A percentile compares a stretch with the other conserved stretches of the same genome.
Evolutionary conservation across 345 rosid genomes (phyloP).

Genomic region (Linum trigynum): DNA sequence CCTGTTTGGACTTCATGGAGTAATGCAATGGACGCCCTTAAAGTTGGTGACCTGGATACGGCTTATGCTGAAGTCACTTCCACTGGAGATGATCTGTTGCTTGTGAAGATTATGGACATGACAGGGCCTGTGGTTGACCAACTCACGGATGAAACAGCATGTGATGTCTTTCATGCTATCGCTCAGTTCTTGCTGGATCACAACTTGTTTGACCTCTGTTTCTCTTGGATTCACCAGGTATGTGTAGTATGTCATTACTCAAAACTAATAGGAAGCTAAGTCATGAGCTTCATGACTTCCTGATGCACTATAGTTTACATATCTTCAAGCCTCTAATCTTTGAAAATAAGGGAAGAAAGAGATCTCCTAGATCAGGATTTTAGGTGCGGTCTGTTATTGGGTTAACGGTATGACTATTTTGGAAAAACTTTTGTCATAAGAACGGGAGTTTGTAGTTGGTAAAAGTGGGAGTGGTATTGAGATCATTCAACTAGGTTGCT

Average conservation of each 20-base stretch:
- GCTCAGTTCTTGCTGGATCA: slow-evolving; percentile 73
- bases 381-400: too few species aligned
- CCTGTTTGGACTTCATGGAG: slow-evolving; percentile 87
- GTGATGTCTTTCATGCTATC: slow-evolving; percentile 61
- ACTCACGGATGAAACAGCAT: slow-evolving; percentile 68
- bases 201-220: slow-evolving; percentile 66
- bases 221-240: slow-evolving; percentile 98
- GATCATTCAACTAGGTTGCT: too few species aligned
- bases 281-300: too few species aligned
- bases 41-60: slow-evolving; percentile 77
- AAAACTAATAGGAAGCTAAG: too few species aligned
- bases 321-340: too few species aligned
- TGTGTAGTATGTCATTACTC: not conserved
- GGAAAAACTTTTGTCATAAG: too few species aligned
- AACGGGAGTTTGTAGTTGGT: too few species aligned
- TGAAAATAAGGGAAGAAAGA: too few species aligned
- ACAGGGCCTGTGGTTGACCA: slow-evolving; percentile 86
- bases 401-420: too few species aligned
- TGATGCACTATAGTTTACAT: too few species aligned
- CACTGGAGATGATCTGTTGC: slow-evolving; percentile 72
- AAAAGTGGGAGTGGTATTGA: too few species aligned
- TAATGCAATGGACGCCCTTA: slow-evolving; percentile 86
- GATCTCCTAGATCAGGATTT: too few species aligned
- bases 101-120: slow-evolving; percentile 90
- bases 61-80: slow-evolving; percentile 78